These are phyloP conservation scores for Ceratobasidium theobromae DNA, from an alignment of 1,284 basidiomycete genomes.

Conservation along the genomic window DNA sequence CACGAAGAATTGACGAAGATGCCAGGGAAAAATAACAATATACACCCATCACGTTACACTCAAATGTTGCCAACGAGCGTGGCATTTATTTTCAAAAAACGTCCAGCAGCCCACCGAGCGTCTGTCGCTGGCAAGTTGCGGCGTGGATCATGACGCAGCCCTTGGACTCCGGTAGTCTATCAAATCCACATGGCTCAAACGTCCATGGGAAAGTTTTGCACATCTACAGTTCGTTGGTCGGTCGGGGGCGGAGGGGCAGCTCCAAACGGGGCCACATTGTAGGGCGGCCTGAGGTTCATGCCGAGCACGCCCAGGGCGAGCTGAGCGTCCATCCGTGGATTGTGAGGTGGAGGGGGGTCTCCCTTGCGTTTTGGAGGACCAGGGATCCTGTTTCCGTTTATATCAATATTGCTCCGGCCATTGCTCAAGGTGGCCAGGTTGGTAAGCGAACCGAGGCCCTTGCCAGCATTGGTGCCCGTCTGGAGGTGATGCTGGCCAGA, in stretches of 20 bases:
- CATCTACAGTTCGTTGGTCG: slow-evolving; percentile 23
- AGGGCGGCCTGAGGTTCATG: slow-evolving; percentile 19
- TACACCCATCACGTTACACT: not conserved
- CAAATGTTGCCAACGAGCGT: not conserved
- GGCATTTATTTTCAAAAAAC: not conserved
- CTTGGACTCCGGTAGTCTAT: not conserved
- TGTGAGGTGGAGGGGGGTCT: not conserved
- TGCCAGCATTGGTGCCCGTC: slow-evolving; percentile 23
- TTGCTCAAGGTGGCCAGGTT: slow-evolving; percentile 28
- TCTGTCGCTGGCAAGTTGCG: too few species aligned
- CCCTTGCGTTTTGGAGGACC: slow-evolving; percentile 29
- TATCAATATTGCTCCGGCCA: slow-evolving; percentile 28
- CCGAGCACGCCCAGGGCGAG: slow-evolving; percentile 23
- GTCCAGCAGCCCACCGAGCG: not conserved
- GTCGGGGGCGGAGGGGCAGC: not conserved
- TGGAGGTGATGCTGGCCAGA: slow-evolving; percentile 66
- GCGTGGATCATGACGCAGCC: not conserved
- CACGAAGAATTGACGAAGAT: not conserved
- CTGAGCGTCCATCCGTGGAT: slow-evolving; percentile 22
- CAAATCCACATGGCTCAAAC: not conserved
- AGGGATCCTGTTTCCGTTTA: slow-evolving; percentile 30
- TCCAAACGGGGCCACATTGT: not conserved
- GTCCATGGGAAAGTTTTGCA: slow-evolving; percentile 31
- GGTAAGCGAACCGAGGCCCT: slow-evolving; percentile 30
- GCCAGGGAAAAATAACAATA: not conserved